These are phyloP conservation scores for Eucalyptus rudis DNA, from an alignment of 345 rosid genomes.

Conservation along the genomic window DNA sequence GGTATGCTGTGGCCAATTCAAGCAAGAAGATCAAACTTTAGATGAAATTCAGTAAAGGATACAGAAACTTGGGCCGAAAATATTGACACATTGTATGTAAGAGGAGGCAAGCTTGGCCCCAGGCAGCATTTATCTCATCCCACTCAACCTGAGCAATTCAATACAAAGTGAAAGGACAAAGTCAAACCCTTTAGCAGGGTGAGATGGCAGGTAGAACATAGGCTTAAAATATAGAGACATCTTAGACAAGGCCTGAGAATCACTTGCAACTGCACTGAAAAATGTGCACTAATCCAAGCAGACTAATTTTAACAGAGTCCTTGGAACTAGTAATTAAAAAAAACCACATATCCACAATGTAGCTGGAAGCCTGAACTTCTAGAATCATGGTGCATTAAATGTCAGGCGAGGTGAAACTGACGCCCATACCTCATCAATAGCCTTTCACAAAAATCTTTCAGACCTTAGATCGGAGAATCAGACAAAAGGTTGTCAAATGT, in stretches of 20 bases:
- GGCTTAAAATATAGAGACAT: background rate
- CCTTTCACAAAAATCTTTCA: background rate
- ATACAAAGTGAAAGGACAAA: background rate
- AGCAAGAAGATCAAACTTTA: background rate
- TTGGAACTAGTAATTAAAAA: background rate
- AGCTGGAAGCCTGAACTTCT: background rate
- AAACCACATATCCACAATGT: background rate
- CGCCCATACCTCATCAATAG: background rate
- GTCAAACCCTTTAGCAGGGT: background rate
- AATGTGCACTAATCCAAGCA: background rate
- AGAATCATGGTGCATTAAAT: background rate
- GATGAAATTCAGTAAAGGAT: constrained; percentile 33
- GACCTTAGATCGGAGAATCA: background rate
- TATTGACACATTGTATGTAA: constrained; percentile 96
- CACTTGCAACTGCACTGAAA: background rate
- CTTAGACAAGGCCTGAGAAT: background rate
- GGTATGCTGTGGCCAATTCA: background rate
- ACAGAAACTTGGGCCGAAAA: constrained; percentile 84
- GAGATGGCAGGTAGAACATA: background rate
- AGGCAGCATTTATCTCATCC: constrained; percentile 99
- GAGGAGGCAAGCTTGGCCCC: constrained; percentile 99
- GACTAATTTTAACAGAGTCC: background rate
- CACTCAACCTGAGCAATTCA: constrained; percentile 69
- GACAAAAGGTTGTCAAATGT: background rate
- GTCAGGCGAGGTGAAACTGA: background rate